Percentiles rank a stretch among this genome's conserved stretches.
Conservation (phyloP, 164 flowering plant genomes). For the Vitis labrusca region DNA sequence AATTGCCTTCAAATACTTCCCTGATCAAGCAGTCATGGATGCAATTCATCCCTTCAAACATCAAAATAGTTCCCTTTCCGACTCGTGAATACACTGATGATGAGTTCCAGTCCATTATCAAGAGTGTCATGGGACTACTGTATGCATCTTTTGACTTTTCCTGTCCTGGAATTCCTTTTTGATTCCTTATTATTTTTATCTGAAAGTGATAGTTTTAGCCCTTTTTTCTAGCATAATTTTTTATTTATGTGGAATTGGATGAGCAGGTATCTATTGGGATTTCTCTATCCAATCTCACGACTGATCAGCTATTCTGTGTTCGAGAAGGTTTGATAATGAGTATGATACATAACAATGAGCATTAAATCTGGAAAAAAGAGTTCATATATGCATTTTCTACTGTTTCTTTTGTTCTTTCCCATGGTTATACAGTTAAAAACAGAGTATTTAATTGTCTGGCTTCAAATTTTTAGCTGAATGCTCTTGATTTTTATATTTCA, state of each 20-base stretch:
- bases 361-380: not conserved
- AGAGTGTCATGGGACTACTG: conserved; percentile 94
- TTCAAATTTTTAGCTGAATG: not conserved
- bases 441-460: not conserved
- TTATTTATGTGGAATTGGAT: conserved; percentile 10
- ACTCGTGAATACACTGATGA: conserved; percentile 96
- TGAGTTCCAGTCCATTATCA: conserved; percentile 89
- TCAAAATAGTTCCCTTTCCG: conserved; percentile 94
- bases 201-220: not conserved
- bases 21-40: conserved; percentile 43
- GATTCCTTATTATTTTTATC: not conserved
- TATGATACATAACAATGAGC: not conserved
- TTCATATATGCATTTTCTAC: not conserved
- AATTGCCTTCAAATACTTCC: conserved; percentile 22
- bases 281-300: conserved; percentile 93
- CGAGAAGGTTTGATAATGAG: conserved; percentile 73
- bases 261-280: conserved; percentile 89
- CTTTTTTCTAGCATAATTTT: not conserved
- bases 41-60: conserved; percentile 64
- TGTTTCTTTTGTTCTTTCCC: not conserved
- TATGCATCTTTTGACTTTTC: conserved; percentile 34
- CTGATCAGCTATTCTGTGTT: conserved; percentile 86
- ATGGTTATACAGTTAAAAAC: not conserved
- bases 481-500: conserved; percentile 27
- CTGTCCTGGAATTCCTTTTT: not conserved